Evolutionary conservation across 1,284 basidiomycete species (phyloP), one percentile per base, ranked within the genome.

Genomic region (Cryptococcus hybrid): DNA sequence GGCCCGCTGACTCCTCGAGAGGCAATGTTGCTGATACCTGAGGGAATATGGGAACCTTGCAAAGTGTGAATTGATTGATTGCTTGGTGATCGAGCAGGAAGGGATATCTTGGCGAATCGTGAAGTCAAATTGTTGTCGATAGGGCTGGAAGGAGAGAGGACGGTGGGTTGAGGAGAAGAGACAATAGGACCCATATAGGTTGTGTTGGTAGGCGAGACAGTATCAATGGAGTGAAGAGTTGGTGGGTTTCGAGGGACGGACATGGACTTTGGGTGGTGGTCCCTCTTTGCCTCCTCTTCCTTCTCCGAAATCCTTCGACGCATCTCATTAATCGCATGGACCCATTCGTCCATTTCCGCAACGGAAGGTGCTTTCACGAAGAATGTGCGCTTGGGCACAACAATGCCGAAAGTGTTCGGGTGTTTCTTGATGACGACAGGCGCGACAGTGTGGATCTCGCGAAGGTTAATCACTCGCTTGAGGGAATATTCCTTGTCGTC

Each of bases 351-450:
- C 51, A 90, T 87, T 55, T 95, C 92, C 24, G 80, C 78, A 5
- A 82, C 78, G 3, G 84, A 84, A 38, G 85, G 83, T 0, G 93
- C 92, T 69, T 91, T 88, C 39, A 95, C 84, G 76, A 98, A 96
- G 76, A 89, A 97, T n/a, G 94, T 98, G 30, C 95, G 84, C 15
- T 86, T 84, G 9, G 91, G 86, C 0, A 92, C 94, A 55, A 99
- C 92, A 58, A 99, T 87, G 12, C 92, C 93, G 66, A 99, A 94
- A 0, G 90, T 86, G 78, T 94, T 86, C 24, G 86, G 80, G 74
- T 97, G 92, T 69, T 89, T 88, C 81, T 98, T 98, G 66, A 98
- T 84, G 58, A 86, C 81, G 52, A 97, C 89, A 50, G 85, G 86
- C 1, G 90, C 90, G 78, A 91, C 92, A 2, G 92, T 89, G 76